These are phyloP conservation scores for Theileria parva DNA, from an alignment of 169 alveolate genomes.

Conservation along the genomic window DNA sequence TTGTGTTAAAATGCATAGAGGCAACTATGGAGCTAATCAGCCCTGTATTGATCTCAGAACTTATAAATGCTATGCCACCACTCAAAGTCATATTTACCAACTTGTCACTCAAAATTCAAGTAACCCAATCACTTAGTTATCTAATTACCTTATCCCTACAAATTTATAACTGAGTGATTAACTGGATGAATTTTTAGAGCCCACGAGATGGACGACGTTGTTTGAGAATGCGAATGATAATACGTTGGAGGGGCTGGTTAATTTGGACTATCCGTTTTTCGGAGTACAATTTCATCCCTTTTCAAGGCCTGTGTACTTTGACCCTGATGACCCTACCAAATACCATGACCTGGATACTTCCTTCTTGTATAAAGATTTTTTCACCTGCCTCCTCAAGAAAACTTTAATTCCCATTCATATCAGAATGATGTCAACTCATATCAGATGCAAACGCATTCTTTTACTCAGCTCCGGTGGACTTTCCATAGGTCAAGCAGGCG, in stretches of 20 bases:
- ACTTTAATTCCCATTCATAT: constrained; percentile 72
- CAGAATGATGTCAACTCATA: constrained; percentile 68
- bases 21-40: constrained; percentile 87
- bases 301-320: not conserved
- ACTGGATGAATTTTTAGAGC: no score
- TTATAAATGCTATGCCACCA: constrained; percentile 82
- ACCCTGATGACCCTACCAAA: constrained; percentile 79
- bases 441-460: constrained; percentile 66
- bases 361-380: constrained; percentile 78
- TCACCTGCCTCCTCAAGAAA: constrained; percentile 62
- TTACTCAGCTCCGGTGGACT: constrained; percentile 83
- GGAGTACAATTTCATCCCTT: constrained; percentile 86
- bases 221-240: constrained; percentile 86
- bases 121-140: constrained; percentile 7
- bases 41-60: constrained; percentile 85
- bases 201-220: constrained; percentile 70
- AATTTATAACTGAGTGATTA: no score
- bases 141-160: not conserved
- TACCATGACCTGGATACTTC: constrained; percentile 71
- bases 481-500: constrained; percentile 90
- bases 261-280: constrained; percentile 78
- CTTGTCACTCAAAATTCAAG: constrained; percentile 57
- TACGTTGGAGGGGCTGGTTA: constrained; percentile 82
- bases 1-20: constrained; percentile 82
- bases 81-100: constrained; percentile 86